Base-by-base conservation (phyloP, 2,329 filamentous ascomycete genomes). In the Sarocladium oryzae region DNA sequence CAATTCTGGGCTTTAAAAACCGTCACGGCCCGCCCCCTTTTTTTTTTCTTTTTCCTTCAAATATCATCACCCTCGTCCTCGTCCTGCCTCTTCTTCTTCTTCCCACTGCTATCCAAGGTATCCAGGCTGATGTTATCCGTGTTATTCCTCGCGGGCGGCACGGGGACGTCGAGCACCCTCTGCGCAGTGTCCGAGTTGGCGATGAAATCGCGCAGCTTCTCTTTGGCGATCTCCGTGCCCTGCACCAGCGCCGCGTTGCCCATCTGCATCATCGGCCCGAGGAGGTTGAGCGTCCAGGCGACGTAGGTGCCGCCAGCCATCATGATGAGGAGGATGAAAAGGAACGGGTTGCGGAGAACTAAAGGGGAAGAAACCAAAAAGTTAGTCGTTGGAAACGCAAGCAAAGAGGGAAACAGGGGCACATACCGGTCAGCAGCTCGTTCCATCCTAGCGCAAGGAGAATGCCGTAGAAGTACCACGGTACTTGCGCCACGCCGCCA, bases 381-480 rank as follows among this genome's bases (percentile, higher is more conserved):
- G 45, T 55, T 52, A 53, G 51, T 41, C 7, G 53, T 61, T 52
- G 20, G 24, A 16, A 41, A 21, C 18, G 23, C 30, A 15, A 24
- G 32, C 24, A 21, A 33, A 49, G 30, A 45, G 24, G 20, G 35
- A 32, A 11, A 7, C 3, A 37, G 9, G 37, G 7, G 16, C 4
- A 32, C 87, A 77, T 78, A 95, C 91, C 89, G 63, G 91, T 88
- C 58, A 95, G 75, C 56, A 99, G 91, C 70, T 99, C 93, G 69
- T 99, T 99, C 93, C 93, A 99, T n/a, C 93, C 93, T 46, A 99
- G 76, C 20, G 89, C 88, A 57, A 99, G 73, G 52, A 99, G 76
- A 52, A 97, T 68, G 37, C 83, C 89, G 61, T 96, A 99, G 69
- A 99, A 96, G 70, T 96, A 97, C 55, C 95, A 72, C 5, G 93